A percentile compares a stretch with the other conserved stretches of the same genome.
Evolutionary conservation across 1,139 yeast species (phyloP).

Genomic region (Starmera stellimalicola): DNA sequence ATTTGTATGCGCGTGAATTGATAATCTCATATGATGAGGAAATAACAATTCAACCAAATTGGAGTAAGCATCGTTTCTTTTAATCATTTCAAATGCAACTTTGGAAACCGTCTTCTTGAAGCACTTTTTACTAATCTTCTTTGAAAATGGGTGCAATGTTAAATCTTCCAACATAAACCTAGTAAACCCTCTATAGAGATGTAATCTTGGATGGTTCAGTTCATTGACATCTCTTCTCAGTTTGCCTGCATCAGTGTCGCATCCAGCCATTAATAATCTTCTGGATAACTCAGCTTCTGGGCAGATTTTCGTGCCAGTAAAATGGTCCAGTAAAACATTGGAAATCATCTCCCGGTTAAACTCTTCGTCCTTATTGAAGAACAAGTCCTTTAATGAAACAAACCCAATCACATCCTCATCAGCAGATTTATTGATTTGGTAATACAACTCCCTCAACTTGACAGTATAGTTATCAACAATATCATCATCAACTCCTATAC

Average conservation of each 20-base stretch:
- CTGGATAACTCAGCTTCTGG: slow-evolving; percentile 27
- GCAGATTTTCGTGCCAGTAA: slow-evolving; percentile 27
- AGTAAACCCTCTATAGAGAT: slow-evolving; percentile 46
- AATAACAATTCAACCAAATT: slow-evolving; percentile 50
- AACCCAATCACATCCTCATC: slow-evolving; percentile 26
- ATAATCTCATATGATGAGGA: slow-evolving; percentile 49
- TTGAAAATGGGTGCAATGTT: slow-evolving; percentile 30
- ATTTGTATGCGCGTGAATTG: slow-evolving; percentile 53
- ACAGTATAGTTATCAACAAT: slow-evolving; percentile 39
- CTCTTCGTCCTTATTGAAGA: slow-evolving; percentile 20
- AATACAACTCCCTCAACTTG: slow-evolving; percentile 33
- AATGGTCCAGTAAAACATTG: slow-evolving; percentile 21
- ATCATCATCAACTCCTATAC: slow-evolving; percentile 46
- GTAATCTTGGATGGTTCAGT: slow-evolving; percentile 40
- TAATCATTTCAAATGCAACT: slow-evolving; percentile 57
- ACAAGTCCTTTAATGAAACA: slow-evolving; percentile 28
- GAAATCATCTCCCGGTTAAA: slow-evolving; percentile 22
- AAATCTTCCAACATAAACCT: slow-evolving; percentile 54
- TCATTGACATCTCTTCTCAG: slow-evolving; percentile 25
- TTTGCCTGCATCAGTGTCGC: slow-evolving; percentile 31
- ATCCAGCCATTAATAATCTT: slow-evolving; percentile 29
- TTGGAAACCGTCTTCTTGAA: slow-evolving; percentile 41
- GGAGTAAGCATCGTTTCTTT: slow-evolving; percentile 55
- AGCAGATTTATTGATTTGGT: slow-evolving; percentile 21
- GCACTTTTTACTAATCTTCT: slow-evolving; percentile 33